Conservation (phyloP, 495 filamentous ascomycete genomes). For the Haplographium delicatum region DNA sequence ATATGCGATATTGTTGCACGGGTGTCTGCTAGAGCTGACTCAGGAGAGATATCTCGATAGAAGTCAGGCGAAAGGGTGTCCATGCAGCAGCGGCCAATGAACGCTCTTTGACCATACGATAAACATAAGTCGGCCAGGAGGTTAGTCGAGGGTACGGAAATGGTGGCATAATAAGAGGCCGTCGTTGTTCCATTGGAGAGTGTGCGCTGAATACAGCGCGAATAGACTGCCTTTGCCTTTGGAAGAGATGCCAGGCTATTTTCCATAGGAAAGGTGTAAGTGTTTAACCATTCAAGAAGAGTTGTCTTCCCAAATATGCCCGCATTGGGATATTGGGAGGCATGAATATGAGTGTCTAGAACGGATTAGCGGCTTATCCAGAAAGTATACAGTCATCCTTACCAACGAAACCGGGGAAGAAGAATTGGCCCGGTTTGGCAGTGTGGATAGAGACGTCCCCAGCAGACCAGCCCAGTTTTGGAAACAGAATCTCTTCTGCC, state of each 20-base stretch:
- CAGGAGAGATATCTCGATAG: slow-evolving; percentile 65
- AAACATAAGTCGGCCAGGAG: slow-evolving; percentile 79
- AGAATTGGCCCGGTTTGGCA: slow-evolving; percentile 56
- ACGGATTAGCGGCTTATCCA: slow-evolving; percentile 9
- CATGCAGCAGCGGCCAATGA: slow-evolving; percentile 92
- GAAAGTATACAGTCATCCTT: neutral
- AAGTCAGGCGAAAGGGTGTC: slow-evolving; percentile 65
- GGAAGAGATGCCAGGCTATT: slow-evolving; percentile 53
- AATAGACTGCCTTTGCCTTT: slow-evolving; percentile 59
- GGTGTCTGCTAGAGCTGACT: slow-evolving; percentile 51
- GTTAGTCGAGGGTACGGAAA: slow-evolving; percentile 76
- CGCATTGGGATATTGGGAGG: slow-evolving; percentile 86
- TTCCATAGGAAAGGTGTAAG: slow-evolving; percentile 95
- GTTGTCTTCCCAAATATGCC: slow-evolving; percentile 89
- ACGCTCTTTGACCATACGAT: slow-evolving; percentile 72
- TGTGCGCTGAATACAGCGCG: slow-evolving; percentile 67
- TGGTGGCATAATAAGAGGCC: slow-evolving; percentile 88
- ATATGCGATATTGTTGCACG: slow-evolving; percentile 62
- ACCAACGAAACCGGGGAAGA: slow-evolving; percentile 94
- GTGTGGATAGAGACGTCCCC: slow-evolving; percentile 32
- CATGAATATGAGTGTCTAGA: slow-evolving; percentile 89
- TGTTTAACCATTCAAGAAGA: slow-evolving; percentile 85
- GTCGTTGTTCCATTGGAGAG: slow-evolving; percentile 87
- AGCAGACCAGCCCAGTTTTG: slow-evolving; percentile 27
- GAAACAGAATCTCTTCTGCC: slow-evolving; percentile 16